phyloP scores from a whole-genome alignment of 306 rosid species.

The Erythrophleum fordii region DNA sequence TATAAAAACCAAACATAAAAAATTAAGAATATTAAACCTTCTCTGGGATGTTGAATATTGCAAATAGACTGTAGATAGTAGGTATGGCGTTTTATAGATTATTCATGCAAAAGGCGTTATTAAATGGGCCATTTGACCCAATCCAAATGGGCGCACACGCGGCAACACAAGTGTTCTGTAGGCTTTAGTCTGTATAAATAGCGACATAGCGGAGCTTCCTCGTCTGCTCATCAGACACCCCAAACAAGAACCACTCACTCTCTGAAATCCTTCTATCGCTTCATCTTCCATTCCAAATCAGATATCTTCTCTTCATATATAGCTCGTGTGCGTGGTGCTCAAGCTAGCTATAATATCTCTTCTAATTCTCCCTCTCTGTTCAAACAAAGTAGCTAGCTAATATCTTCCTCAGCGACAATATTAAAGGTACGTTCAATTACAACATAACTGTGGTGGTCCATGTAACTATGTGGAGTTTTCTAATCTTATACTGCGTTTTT shows the following conservation, averaged over 20 bases:
- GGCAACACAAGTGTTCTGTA: neutral
- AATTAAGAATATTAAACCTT: no score
- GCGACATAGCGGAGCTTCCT: neutral
- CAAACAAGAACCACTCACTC: neutral
- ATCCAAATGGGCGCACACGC: neutral
- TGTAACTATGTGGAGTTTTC: neutral
- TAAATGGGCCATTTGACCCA: no score
- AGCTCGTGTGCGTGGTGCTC: no score
- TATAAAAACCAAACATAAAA: no score
- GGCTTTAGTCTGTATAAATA: neutral
- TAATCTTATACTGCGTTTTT: neutral
- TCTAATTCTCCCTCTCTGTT: neutral
- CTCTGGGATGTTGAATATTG: no score
- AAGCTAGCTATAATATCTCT: no score
- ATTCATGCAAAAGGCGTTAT: no score
- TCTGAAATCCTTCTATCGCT: neutral
- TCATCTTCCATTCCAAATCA: neutral
- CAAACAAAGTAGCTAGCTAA: neutral
- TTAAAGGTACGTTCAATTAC: constrained; percentile 35
- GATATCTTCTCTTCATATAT: neutral
- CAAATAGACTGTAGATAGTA: no score
- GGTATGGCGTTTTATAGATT: no score
- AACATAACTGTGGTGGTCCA: constrained; percentile 24
- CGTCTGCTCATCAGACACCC: neutral
- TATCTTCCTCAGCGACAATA: neutral